These are phyloP conservation scores for Hanseniaspora guilliermondii DNA, from an alignment of 805 yeast genomes.

Conservation along the genomic window DNA sequence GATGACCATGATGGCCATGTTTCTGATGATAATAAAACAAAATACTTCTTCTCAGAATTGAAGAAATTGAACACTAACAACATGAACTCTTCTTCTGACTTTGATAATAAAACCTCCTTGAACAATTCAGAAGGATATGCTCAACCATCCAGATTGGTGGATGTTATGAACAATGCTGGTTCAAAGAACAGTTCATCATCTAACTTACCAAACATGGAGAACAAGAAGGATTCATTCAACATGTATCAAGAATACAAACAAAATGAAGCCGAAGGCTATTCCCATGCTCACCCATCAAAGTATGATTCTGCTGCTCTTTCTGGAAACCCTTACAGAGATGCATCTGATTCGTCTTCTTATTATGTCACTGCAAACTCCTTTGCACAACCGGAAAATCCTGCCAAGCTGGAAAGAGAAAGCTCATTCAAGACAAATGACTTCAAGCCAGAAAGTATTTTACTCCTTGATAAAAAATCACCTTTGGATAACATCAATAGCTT, in stretches of 20 bases:
- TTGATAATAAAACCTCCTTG: not conserved
- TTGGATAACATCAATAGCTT: slow-evolving; percentile 3
- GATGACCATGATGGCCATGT: slow-evolving; percentile 5
- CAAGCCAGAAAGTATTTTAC: slow-evolving; percentile 10
- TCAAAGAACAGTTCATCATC: not conserved
- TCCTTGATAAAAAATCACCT: slow-evolving; percentile 9
- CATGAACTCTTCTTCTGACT: slow-evolving; percentile 6
- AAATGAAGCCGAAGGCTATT: slow-evolving; percentile 1
- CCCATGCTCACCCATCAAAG: not conserved
- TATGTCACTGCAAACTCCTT: not conserved
- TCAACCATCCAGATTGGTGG: slow-evolving; percentile 6
- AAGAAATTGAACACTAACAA: not conserved
- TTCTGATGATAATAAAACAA: slow-evolving; percentile 3
- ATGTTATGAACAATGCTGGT: slow-evolving; percentile 2
- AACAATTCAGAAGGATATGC: not conserved
- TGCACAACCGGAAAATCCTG: not conserved
- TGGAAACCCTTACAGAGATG: not conserved
- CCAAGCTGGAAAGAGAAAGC: not conserved
- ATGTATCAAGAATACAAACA: slow-evolving; percentile 13
- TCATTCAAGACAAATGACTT: slow-evolving; percentile 12
- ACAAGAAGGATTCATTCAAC: slow-evolving; percentile 7
- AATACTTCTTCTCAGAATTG: slow-evolving; percentile 8
- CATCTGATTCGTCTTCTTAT: slow-evolving; percentile 5
- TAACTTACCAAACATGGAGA: not conserved
- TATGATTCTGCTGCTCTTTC: slow-evolving; percentile 9